Percentiles rank a stretch among this genome's conserved stretches.
Evolutionary conservation across 805 yeast genomes (phyloP).

Genomic region (Cyberlindnera galapagoensis): DNA sequence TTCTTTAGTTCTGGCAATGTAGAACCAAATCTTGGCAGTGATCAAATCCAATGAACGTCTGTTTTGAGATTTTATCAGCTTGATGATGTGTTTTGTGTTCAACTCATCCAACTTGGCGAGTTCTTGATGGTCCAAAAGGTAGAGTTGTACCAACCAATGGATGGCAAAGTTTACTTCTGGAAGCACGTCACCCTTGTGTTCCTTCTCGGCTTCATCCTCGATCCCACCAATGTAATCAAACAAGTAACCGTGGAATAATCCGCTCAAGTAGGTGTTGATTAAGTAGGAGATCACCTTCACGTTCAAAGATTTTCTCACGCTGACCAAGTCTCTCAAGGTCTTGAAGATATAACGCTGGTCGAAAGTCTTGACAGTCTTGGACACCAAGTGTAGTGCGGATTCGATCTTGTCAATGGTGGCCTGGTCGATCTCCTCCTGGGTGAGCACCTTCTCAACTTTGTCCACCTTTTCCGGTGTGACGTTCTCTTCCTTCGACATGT

Average conservation of each 20-base stretch:
- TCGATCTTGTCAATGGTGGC: conserved; percentile 27
- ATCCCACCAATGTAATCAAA: conserved; percentile 32
- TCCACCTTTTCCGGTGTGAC: conserved; percentile 22
- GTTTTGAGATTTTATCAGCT: conserved; percentile 52
- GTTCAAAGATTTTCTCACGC: conserved; percentile 60
- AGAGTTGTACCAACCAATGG: conserved; percentile 73
- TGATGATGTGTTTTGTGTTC: conserved; percentile 44
- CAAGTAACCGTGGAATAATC: conserved; percentile 36
- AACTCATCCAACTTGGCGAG: conserved; percentile 44
- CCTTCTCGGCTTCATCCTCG: conserved; percentile 24
- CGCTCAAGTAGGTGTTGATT: conserved; percentile 51
- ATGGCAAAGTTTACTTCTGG: conserved; percentile 80
- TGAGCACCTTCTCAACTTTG: conserved; percentile 22
- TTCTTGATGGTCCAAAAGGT: conserved; percentile 57
- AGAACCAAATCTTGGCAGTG: conserved; percentile 91
- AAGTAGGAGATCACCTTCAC: conserved; percentile 48
- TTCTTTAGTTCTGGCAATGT: conserved; percentile 74
- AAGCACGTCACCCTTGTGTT: conserved; percentile 33
- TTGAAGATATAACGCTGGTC: conserved; percentile 87
- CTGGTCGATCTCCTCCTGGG: conserved; percentile 27
- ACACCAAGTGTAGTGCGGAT: conserved; percentile 27
- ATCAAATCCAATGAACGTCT: conserved; percentile 80
- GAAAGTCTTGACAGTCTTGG: conserved; percentile 59
- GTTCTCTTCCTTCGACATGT: neutral
- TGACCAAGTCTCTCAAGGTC: conserved; percentile 76